Base-by-base conservation (phyloP, 345 rosid species). In the Populus pruinosa region DNA sequence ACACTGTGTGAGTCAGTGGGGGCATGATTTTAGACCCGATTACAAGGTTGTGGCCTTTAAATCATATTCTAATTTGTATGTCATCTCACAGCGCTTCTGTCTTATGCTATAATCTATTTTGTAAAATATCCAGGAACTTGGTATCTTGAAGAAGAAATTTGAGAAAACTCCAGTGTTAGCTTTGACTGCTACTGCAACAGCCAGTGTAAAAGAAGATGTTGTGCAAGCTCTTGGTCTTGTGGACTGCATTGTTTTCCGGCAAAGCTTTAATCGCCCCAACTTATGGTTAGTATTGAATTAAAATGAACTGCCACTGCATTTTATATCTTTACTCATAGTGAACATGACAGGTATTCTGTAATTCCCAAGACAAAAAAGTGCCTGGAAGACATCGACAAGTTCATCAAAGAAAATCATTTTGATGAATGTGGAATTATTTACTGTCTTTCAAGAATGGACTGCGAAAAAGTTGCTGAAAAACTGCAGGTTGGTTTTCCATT, bases 1-100 rank as follows among this genome's bases (percentile, higher is more conserved):
- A 75, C 99, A 95, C 70, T 95, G 99, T 80, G 98, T 95, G 84
- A 95, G 99, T 85, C 99, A 95, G 85, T 95, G 99, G 99, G 99
- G 99, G 53, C 99, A 95, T 86, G 99, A 95, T 85, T 95, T 95
- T 89, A 92, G 99, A 86, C 98, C 99, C 27, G 99, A 96, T 85
- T 96, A 96, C 85, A 97, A 92, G 99, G 99, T 96, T 87, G 78
- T 76, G 62, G 78, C 77, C 36, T 73, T 66, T 31, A 59, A 62
- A 75, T 79, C 4, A 71, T 66, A 41, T 64, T 82, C 61, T 13
- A 71, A 61, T 71, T 70, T 39, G 33, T 72, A 62, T 56, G 21
- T 20, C 35, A 23, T 59, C 38, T 69, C 56, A 33, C 76, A 53
- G 77, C 67, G 67, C 65, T 70, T 76, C 76, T 50, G 31, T 84